Evolutionary conservation across 73 alveolate genomes (phyloP), one percentile per base, ranked within the genome.

Genomic region (Paramecium sonneborni): DNA sequence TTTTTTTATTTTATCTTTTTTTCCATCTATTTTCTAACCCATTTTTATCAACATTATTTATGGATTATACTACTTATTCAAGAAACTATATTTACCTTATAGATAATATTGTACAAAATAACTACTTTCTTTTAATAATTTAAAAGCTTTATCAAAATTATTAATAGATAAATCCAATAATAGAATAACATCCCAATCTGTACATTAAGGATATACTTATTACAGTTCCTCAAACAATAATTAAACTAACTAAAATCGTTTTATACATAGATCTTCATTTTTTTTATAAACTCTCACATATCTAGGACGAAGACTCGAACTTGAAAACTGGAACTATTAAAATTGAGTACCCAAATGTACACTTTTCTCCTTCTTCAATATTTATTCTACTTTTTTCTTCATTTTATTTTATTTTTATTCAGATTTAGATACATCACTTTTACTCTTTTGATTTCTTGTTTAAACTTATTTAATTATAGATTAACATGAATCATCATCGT

Each of bases 51-150:
- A 52, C 0, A 52, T 52, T 11, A 20, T 68, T 43, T 14, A 26
- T 43, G 18, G 23, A 74, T 30, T 74, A 34, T 15, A 32, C 84
- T 24, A 20, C 23, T 24, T 67, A 67, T 30, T 67, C 20, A 72
- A 28, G 6, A 35, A 1, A 34, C 15, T 0, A 35, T 14, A 34
- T 28, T 6, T 68, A 68, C 85, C 24, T 68, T 12, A 6, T 18
- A 68, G 6, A 24, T 68, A 68, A 20, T 68, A 68, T 7, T 68
- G 39, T 6, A 68, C 24, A 9, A 79, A 44, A 38, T 37, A 79
- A 38, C n/a, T 62, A 46, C 90, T 79, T 21, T 79, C 90, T 46
- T 79, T 37, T 30, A 79, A 28, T 24, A 79, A 44, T 79, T 79
- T 39, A 46, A 41, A 41, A 3, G 90, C 90, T 44, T 9, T 38